Evolutionary conservation across 2,329 filamentous ascomycete genomes (phyloP).

Genomic region (Xylariaceae sp.): DNA sequence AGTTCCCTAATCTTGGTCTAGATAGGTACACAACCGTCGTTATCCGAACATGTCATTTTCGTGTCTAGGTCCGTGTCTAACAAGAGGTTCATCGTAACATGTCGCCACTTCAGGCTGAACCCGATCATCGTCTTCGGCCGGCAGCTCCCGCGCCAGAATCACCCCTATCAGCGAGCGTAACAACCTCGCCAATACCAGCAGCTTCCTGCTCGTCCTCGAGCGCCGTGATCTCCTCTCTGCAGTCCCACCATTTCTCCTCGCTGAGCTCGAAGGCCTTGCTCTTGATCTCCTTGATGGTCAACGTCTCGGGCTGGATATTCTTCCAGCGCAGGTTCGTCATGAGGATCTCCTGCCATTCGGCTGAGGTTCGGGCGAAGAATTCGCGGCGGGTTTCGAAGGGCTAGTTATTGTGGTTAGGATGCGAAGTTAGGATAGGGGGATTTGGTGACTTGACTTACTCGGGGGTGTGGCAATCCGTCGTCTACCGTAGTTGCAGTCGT

Average conservation of each 20-base stretch:
- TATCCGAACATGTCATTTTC: background rate
- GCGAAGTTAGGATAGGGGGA: background rate
- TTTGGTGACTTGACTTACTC: constrained; percentile 37
- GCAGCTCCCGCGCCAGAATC: constrained; percentile 49
- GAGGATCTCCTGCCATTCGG: constrained; percentile 84
- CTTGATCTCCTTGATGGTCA: constrained; percentile 85
- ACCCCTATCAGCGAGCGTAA: constrained; percentile 72
- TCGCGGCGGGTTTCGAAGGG: constrained; percentile 88
- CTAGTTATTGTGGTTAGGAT: constrained; percentile 38
- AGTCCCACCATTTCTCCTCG: constrained; percentile 99
- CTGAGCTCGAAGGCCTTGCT: constrained; percentile 84
- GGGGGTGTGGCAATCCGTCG: constrained; percentile 69
- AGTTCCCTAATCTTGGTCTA: background rate
- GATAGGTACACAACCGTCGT: background rate
- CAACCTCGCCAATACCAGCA: constrained; percentile 89
- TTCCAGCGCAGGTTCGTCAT: constrained; percentile 69
- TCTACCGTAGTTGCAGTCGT: constrained; percentile 51
- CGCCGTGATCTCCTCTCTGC: constrained; percentile 83
- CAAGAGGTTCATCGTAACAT: background rate
- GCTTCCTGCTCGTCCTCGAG: constrained; percentile 96
- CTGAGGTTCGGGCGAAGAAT: constrained; percentile 83
- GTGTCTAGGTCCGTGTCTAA: background rate
- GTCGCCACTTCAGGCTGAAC: background rate
- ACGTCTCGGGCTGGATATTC: constrained; percentile 59
- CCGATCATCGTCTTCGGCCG: constrained; percentile 29